phyloP scores from a whole-genome alignment of 257 asterid species.

The Nicotiana tomentosiformis region DNA sequence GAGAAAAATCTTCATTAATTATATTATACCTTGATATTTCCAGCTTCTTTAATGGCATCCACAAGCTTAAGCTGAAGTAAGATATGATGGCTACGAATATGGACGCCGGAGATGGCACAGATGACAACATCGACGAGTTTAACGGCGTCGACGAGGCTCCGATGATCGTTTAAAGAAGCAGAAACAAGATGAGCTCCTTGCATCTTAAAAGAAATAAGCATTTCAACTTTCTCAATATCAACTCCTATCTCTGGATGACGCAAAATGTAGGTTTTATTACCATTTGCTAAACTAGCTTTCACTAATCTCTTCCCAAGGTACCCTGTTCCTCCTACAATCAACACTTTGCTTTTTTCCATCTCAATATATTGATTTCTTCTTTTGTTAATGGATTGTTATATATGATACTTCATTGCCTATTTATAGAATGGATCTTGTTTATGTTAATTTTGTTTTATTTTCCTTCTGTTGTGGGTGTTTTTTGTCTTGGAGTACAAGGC shows the following conservation, averaged over 20 bases:
- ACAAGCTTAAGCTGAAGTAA: conserved; percentile 69
- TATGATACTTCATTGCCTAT: not conserved
- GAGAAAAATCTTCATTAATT: too few relatives aligned
- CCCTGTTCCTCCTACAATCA: conserved; percentile 83
- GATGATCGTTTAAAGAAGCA: conserved; percentile 62
- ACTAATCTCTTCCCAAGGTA: conserved; percentile 68
- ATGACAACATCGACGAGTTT: conserved; percentile 72
- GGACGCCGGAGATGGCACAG: conserved; percentile 83
- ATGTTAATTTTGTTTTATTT: not conserved
- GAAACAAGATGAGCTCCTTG: conserved; percentile 58
- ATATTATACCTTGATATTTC: conserved; percentile 54
- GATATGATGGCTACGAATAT: conserved; percentile 59
- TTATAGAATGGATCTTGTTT: not conserved
- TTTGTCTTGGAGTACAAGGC: not conserved
- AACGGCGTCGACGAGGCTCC: conserved; percentile 68
- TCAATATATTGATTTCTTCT: not conserved
- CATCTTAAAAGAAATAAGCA: conserved; percentile 53
- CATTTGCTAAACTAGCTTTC: conserved; percentile 63
- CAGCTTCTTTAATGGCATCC: conserved; percentile 76
- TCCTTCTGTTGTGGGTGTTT: not conserved
- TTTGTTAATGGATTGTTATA: not conserved
- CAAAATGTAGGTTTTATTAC: conserved; percentile 62
- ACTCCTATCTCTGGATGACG: conserved; percentile 59
- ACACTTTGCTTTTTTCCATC: conserved; percentile 62
- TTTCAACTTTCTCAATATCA: conserved; percentile 62